These are phyloP conservation scores for Cercis canadensis DNA, from an alignment of 306 rosid genomes.

Conservation along the genomic window DNA sequence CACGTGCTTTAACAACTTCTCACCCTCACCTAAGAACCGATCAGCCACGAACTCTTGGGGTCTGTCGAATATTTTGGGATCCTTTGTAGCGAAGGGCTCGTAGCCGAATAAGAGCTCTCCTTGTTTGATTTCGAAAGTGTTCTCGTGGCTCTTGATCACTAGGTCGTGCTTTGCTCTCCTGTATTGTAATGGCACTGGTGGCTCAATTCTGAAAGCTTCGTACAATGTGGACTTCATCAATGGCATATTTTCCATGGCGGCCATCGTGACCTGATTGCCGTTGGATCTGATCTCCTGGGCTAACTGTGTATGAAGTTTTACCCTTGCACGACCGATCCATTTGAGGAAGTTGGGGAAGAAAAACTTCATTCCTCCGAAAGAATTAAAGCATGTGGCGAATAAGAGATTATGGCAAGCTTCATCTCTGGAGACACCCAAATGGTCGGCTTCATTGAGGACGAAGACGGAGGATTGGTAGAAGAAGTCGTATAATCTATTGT, in stretches of 20 bases:
- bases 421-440: conserved; percentile 68
- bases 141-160: conserved; percentile 84
- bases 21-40: conserved; percentile 85
- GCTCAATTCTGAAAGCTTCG: conserved; percentile 78
- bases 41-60: conserved; percentile 76
- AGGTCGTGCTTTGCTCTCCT: conserved; percentile 71
- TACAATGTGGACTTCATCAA: conserved; percentile 87
- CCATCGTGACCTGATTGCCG: conserved; percentile 84
- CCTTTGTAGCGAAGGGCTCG: conserved; percentile 90
- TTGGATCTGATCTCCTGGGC: conserved; percentile 75
- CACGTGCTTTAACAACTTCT: conserved; percentile 73
- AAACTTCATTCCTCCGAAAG: conserved; percentile 81
- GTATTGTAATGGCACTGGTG: conserved; percentile 81
- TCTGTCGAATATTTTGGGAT: conserved; percentile 67
- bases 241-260: conserved; percentile 84
- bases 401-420: conserved; percentile 90
- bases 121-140: conserved; percentile 69
- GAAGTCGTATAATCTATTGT: conserved; percentile 77
- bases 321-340: conserved; percentile 79
- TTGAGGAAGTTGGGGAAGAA: conserved; percentile 80
- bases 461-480: conserved; percentile 57
- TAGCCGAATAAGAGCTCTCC: conserved; percentile 87
- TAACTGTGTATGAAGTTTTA: conserved; percentile 61
- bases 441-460: conserved; percentile 79
- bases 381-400: conserved; percentile 88